These are phyloP conservation scores for Tylopilus sp. DNA, from an alignment of 768 basidiomycete species.

Conservation along the genomic window DNA sequence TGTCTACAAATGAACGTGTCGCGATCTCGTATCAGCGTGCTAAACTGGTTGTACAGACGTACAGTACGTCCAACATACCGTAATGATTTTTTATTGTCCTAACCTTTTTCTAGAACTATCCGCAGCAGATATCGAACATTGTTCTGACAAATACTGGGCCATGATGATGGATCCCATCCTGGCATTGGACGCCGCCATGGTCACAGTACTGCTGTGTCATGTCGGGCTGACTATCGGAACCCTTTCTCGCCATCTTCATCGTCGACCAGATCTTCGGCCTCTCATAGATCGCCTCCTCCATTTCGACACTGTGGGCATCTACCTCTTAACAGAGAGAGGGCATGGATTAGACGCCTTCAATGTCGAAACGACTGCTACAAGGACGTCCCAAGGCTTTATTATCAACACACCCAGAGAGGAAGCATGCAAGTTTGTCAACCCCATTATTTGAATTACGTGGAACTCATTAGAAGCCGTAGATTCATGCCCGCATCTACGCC, in stretches of 20 bases:
- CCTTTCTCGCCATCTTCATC: constrained; percentile 45
- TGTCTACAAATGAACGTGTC: constrained; percentile 44
- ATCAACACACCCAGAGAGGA: constrained; percentile 55
- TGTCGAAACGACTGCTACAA: constrained; percentile 58
- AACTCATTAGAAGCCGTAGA: constrained; percentile 28
- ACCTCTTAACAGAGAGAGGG: constrained; percentile 52
- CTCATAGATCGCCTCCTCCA: constrained; percentile 48
- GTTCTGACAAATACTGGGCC: constrained; percentile 49
- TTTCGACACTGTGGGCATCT: constrained; percentile 52
- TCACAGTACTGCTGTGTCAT: constrained; percentile 51
- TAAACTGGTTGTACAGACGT: constrained; percentile 45
- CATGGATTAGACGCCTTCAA: constrained; percentile 62
- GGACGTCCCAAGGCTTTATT: constrained; percentile 46
- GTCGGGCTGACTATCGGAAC: constrained; percentile 54
- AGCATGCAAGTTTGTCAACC: constrained; percentile 48
- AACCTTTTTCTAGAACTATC: constrained; percentile 27
- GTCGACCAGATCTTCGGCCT: constrained; percentile 46
- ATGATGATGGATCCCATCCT: constrained; percentile 53
- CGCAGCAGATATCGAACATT: constrained; percentile 45
- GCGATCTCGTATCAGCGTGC: constrained; percentile 50
- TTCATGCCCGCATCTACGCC: constrained; percentile 61
- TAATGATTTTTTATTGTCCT: neutral
- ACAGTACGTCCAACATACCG: constrained; percentile 35
- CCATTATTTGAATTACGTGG: neutral
- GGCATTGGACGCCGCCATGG: constrained; percentile 49